A percentile compares a stretch with the other conserved stretches of the same genome.
Conservation (phyloP, 2,329 filamentous ascomycete species). For the Botrytis byssoidea region DNA sequence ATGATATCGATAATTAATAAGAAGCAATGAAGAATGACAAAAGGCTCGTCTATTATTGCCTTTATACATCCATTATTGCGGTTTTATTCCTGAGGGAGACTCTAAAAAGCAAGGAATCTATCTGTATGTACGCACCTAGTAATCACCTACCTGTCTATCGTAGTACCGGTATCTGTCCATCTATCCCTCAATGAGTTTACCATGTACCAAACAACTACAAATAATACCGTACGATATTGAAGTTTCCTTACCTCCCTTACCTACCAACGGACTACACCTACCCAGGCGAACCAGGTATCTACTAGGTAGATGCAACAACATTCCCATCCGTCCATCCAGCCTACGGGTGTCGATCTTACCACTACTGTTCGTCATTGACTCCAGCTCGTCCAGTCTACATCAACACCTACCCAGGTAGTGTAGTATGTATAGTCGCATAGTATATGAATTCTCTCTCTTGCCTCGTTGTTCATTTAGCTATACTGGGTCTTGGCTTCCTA, state of each 20-base stretch:
- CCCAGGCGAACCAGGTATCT: not conserved
- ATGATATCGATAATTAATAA: not conserved
- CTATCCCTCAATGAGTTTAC: too few species aligned
- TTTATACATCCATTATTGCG: not conserved
- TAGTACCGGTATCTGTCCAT: too few species aligned
- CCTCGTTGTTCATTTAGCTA: constrained; percentile 6
- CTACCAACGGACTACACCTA: not conserved
- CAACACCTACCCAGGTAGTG: not conserved
- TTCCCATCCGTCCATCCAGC: not conserved
- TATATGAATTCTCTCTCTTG: not conserved
- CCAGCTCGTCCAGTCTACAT: not conserved
- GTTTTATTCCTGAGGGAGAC: too few species aligned
- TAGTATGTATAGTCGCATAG: too few species aligned
- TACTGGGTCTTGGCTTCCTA: not conserved
- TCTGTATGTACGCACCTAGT: not conserved
- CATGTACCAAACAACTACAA: not conserved
- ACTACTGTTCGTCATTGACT: constrained; percentile 8
- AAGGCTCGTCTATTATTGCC: not conserved
- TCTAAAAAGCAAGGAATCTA: not conserved
- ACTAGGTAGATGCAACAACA: not conserved
- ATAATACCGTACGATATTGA: not conserved
- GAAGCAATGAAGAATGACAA: not conserved
- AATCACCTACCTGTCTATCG: not conserved
- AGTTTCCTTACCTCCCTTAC: not conserved
- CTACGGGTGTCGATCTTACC: not conserved